Base-by-base conservation (phyloP, 192 early-diverging fungal genomes). In the Coemansia erecta region DNA sequence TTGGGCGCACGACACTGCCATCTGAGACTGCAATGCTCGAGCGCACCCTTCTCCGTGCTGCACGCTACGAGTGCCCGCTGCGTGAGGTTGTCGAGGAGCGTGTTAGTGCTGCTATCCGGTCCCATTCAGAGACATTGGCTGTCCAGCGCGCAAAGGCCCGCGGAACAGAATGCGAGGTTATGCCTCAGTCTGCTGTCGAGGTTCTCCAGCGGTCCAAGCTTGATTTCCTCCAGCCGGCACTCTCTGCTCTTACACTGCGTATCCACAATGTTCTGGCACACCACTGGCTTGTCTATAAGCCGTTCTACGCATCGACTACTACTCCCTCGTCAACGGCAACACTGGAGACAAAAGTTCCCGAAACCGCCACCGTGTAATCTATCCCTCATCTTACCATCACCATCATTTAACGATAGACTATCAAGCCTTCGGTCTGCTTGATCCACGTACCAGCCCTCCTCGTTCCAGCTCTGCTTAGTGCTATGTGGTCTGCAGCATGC, bases 211-310 rank as follows among this genome's bases (percentile, higher is more conserved):
- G 62, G 19, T 56, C 75, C 8, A 66, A 68, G 68, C 69, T 77
- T 52, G 48, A 44, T 31, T 72, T 72, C 31, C 39, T 77, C 61
- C 65, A 55, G 39, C 65, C 75, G 8, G 50, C 54, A 15, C 43
- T 80, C n/a, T 43, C 66, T 1, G 22, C 63, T 12, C 67, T 80
- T 54, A 40, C 66, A 1, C 6, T 44, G 42, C 54, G 54, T 9
- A 70, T 80, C 50, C 62, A 73, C 24, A 45, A 61, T 18, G 68
- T 80, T 15, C 44, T 66, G 13, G 21, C 60, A 19, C 77, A 80
- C 52, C 77, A 80, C 61, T 80, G 77, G 77, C 63, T 57, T 8
- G 77, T 80, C 14, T 80, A 73, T 58, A 80, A 70, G 64, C 11
- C 60, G 0, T 80, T 70, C 39, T 80, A 80, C 50, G 50, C 65